phyloP scores from a whole-genome alignment of 2,329 filamentous ascomycete genomes.

The Tolypocladium amazonense region DNA sequence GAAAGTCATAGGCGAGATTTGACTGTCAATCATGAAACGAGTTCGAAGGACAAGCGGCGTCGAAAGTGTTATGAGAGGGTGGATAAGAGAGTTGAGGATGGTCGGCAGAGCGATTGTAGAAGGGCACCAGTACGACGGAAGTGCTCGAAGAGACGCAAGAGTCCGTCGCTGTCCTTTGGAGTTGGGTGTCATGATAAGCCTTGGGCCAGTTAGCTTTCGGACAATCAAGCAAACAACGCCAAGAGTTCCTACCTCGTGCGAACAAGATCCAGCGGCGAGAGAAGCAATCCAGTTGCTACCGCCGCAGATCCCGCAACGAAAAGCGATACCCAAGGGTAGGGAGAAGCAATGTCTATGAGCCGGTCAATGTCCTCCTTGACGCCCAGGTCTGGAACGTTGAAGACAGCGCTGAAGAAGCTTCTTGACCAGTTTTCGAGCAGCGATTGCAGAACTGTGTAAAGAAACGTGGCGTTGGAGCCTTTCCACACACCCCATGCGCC shows the following conservation, averaged over 20 bases:
- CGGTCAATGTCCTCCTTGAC: conserved; percentile 69
- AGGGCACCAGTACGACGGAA: conserved; percentile 69
- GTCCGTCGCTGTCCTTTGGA: conserved; percentile 66
- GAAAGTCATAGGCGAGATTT: conserved; percentile 72
- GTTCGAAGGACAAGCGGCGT: conserved; percentile 78
- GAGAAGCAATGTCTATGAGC: conserved; percentile 59
- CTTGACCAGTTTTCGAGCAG: conserved; percentile 87
- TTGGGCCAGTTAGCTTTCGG: conserved; percentile 28
- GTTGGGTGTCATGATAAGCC: conserved; percentile 76
- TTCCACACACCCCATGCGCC: conserved; percentile 93
- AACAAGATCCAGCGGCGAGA: conserved; percentile 82
- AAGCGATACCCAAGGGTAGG: conserved; percentile 73
- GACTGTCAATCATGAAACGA: conserved; percentile 73
- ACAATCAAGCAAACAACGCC: neutral
- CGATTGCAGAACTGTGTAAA: conserved; percentile 79
- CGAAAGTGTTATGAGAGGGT: conserved; percentile 71
- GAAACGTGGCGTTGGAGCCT: conserved; percentile 80
- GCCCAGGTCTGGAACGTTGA: conserved; percentile 80
- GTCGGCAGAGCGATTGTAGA: conserved; percentile 69
- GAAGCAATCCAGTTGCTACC: conserved; percentile 64
- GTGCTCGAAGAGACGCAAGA: conserved; percentile 61
- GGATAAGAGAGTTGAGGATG: conserved; percentile 72
- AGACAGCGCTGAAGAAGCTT: conserved; percentile 77
- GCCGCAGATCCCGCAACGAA: conserved; percentile 57
- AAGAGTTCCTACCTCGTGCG: conserved; percentile 48